These are phyloP conservation scores for Vitis hybrid DNA, from an alignment of 177 flowering plant species.

Conservation along the genomic window DNA sequence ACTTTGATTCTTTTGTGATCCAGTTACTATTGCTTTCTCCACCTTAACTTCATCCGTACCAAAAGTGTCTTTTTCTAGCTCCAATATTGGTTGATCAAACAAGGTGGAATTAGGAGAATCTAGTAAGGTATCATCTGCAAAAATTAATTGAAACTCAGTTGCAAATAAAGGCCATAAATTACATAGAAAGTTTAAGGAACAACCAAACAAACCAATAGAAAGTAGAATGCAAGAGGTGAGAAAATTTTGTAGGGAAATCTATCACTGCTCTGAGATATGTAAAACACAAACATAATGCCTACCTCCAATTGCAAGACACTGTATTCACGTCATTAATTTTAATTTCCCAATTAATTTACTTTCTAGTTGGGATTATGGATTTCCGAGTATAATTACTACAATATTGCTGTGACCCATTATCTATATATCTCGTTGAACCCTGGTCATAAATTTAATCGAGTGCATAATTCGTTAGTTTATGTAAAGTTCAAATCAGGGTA, in stretches of 20 bases:
- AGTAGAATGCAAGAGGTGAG: background rate
- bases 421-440: background rate
- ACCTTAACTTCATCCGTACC: conserved; percentile 31
- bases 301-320: background rate
- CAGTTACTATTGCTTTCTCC: conserved; percentile 28
- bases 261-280: background rate
- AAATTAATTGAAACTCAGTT: background rate
- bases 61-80: conserved; percentile 37
- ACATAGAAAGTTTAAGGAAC: background rate
- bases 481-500: background rate
- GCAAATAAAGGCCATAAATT: background rate
- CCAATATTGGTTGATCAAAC: conserved; percentile 33
- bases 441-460: background rate
- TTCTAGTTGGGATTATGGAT: no score
- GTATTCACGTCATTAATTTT: no score
- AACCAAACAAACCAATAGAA: background rate
- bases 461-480: background rate
- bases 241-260: background rate
- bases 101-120: conserved; percentile 33
- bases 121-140: conserved; percentile 32
- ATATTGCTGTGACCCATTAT: no score
- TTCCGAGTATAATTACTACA: no score
- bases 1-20: conserved; percentile 33
- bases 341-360: no score
- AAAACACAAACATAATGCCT: background rate